Conservation (phyloP, 345 rosid species). For the Salix suchowensis region DNA sequence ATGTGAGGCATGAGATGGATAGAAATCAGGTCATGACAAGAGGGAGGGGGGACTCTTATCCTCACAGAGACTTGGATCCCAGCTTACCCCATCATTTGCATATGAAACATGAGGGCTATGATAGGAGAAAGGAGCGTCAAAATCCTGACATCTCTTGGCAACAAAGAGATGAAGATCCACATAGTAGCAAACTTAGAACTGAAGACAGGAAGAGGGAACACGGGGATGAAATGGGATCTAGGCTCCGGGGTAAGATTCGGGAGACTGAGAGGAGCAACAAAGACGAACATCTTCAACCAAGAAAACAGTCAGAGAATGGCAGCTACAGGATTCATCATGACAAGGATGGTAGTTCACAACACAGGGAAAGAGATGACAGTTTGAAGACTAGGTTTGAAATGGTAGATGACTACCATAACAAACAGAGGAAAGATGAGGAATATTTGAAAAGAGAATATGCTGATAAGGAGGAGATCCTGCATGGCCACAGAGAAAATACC, state of each 20-base stretch:
- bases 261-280: slow-evolving; percentile 63
- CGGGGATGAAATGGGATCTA: slow-evolving; percentile 62
- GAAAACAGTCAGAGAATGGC: slow-evolving; percentile 76
- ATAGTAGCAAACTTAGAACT: slow-evolving; percentile 48
- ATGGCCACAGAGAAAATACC: slow-evolving; percentile 55
- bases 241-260: slow-evolving; percentile 61
- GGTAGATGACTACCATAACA: slow-evolving; percentile 59
- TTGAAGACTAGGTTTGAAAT: slow-evolving; percentile 51
- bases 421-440: slow-evolving; percentile 79
- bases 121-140: slow-evolving; percentile 65
- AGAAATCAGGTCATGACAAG: slow-evolving; percentile 39
- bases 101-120: slow-evolving; percentile 53
- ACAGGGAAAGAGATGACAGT: slow-evolving; percentile 59
- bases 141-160: slow-evolving; percentile 54
- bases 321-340: slow-evolving; percentile 49
- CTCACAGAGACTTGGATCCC: slow-evolving; percentile 56
- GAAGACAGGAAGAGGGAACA: slow-evolving; percentile 79
- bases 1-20: slow-evolving; percentile 57
- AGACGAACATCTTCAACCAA: slow-evolving; percentile 53
- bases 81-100: slow-evolving; percentile 33
- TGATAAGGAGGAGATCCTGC: slow-evolving; percentile 59
- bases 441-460: slow-evolving; percentile 49
- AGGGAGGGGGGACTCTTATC: slow-evolving; percentile 55
- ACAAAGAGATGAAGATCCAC: slow-evolving; percentile 57
- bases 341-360: slow-evolving; percentile 47